Percentiles rank a stretch among this genome's conserved stretches.
These are phyloP conservation scores for Croton laevigatus DNA, from an alignment of 441 rosid species.

Conservation along the genomic window DNA sequence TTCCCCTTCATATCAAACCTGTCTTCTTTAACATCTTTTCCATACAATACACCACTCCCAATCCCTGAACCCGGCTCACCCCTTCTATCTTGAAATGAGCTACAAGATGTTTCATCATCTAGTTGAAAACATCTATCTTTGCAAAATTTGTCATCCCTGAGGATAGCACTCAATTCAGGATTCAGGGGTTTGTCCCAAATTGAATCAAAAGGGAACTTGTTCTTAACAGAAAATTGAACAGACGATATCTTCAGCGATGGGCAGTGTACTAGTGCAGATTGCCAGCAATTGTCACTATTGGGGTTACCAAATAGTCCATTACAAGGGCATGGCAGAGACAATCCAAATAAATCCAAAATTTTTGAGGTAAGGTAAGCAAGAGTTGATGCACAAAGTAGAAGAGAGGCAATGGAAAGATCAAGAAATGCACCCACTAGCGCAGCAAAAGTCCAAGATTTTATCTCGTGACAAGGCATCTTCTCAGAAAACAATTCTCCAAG, in stretches of 20 bases:
- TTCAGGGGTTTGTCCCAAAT: constrained; percentile 19
- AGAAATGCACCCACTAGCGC: constrained; percentile 67
- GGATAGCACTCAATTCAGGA: constrained; percentile 15
- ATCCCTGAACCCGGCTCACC: constrained; percentile 26
- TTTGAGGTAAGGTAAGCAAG: constrained; percentile 52
- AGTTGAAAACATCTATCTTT: constrained; percentile 18
- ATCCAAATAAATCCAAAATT: constrained; percentile 54
- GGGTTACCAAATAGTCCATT: constrained; percentile 47
- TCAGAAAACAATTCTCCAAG: not conserved
- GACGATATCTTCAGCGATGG: constrained; percentile 42
- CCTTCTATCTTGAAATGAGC: constrained; percentile 21
- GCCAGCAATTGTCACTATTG: constrained; percentile 41
- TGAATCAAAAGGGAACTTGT: constrained; percentile 52
- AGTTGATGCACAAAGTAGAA: constrained; percentile 56
- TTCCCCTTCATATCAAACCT: constrained; percentile 32
- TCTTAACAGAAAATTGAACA: constrained; percentile 46
- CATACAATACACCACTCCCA: constrained; percentile 18
- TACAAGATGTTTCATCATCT: constrained; percentile 34
- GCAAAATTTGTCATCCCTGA: constrained; percentile 17
- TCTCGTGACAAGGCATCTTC: constrained; percentile 48
- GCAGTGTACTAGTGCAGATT: constrained; percentile 35
- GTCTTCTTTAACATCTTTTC: constrained; percentile 23
- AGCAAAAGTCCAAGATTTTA: constrained; percentile 60
- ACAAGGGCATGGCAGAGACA: constrained; percentile 63
- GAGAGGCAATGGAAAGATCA: constrained; percentile 55